Conservation (phyloP, 139 green algal species). For the Marvania coccoides region DNA sequence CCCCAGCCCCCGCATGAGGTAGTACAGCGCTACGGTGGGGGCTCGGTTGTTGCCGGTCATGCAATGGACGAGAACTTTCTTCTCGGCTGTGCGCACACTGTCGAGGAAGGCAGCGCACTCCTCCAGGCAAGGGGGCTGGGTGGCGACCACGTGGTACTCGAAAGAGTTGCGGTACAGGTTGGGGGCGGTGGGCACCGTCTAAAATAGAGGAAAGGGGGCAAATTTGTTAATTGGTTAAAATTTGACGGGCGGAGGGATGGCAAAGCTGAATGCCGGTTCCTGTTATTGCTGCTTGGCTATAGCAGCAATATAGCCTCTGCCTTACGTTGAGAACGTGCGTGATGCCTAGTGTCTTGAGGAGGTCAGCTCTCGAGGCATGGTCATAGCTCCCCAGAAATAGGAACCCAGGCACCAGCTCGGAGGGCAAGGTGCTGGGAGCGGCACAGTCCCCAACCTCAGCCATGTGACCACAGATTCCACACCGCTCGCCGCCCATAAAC, state of each 20-base stretch:
- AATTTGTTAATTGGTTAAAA: too few relatives aligned
- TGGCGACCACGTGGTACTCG: conserved; percentile 64
- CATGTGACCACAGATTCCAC: conserved; percentile 71
- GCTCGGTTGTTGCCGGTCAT: conserved; percentile 63
- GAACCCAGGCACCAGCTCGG: conserved; percentile 68
- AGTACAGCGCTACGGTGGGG: conserved; percentile 59
- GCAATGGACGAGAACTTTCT: conserved; percentile 62
- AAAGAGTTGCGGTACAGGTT: conserved; percentile 89
- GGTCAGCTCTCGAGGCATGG: conserved; percentile 72
- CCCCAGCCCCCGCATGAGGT: conserved; percentile 69
- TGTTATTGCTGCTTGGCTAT: not conserved
- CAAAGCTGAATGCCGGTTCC: too few relatives aligned
- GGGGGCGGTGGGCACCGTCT: conserved; percentile 77
- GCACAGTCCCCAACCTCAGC: conserved; percentile 11
- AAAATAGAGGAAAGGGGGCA: not conserved
- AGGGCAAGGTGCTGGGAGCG: conserved; percentile 42
- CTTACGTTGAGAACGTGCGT: conserved; percentile 82
- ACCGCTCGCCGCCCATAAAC: conserved; percentile 72
- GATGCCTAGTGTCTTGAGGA: conserved; percentile 78
- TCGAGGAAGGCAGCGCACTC: conserved; percentile 68
- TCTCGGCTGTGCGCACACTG: conserved; percentile 5
- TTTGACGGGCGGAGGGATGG: too few relatives aligned
- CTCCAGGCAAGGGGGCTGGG: conserved; percentile 48
- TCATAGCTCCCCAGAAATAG: conserved; percentile 88
- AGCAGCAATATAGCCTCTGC: not conserved